A percentile compares a stretch with the other conserved stretches of the same genome.
Evolutionary conservation across 2,329 filamentous ascomycete species (phyloP).

Genomic region (Ceratocystis cubensis): DNA sequence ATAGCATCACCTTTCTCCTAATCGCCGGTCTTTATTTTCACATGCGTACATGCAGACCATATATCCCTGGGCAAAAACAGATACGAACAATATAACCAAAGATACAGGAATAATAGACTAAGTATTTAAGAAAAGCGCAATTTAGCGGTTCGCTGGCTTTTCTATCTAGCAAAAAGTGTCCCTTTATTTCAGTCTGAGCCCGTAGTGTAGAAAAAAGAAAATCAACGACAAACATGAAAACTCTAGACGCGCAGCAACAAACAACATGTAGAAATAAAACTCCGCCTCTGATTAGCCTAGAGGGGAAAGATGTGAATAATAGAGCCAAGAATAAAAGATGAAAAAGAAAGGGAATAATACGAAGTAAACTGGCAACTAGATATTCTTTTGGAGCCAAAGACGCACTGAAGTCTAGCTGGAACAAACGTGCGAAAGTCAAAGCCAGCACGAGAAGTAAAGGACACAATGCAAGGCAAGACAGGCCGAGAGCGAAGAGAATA

Average conservation of each 20-base stretch:
- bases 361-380: background rate
- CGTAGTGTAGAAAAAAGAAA: background rate
- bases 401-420: background rate
- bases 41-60: too few relatives aligned
- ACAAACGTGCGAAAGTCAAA: background rate
- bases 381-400: background rate
- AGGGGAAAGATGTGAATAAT: too few relatives aligned
- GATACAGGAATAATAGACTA: background rate
- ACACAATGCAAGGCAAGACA: background rate
- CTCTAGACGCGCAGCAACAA: background rate
- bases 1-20: too few relatives aligned
- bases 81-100: background rate
- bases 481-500: background rate
- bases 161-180: background rate
- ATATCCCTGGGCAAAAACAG: too few relatives aligned
- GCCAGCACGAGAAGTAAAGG: background rate
- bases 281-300: background rate
- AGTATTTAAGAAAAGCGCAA: too few relatives aligned
- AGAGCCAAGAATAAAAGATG: background rate
- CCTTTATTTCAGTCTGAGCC: background rate
- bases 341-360: background rate
- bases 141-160: too few relatives aligned
- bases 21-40: too few relatives aligned
- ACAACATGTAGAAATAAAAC: background rate
- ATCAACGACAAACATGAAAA: background rate